Evolutionary conservation across 805 yeast genomes (phyloP).

Genomic region (Candida xiaguanensis): DNA sequence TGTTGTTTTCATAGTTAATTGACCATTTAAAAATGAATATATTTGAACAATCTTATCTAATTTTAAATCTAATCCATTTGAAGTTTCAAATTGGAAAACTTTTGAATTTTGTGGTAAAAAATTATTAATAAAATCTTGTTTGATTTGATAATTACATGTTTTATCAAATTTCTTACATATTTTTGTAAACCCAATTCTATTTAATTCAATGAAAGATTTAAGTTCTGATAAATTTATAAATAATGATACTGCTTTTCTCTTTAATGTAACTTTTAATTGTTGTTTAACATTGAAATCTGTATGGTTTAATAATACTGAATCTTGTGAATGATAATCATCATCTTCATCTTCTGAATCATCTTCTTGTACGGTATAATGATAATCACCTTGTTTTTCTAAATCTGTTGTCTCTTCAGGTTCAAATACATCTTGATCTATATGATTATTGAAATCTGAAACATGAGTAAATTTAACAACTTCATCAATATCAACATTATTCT

Average conservation of each 20-base stretch:
- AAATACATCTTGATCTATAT: conserved; percentile 8
- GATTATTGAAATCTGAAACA: conserved; percentile 16
- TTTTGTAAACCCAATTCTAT: conserved; percentile 84
- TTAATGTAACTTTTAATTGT: conserved; percentile 58
- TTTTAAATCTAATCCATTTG: conserved; percentile 40
- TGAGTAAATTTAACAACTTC: conserved; percentile 23
- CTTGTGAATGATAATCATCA: conserved; percentile 24
- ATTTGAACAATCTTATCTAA: conserved; percentile 51
- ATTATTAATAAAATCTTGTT: conserved; percentile 51
- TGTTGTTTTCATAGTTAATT: conserved; percentile 45
- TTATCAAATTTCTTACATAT: conserved; percentile 92
- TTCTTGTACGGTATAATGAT: conserved; percentile 22
- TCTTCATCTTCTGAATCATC: conserved; percentile 23
- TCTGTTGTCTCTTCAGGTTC: conserved; percentile 7
- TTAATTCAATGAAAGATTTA: conserved; percentile 77
- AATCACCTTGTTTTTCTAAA: conserved; percentile 26
- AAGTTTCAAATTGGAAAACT: conserved; percentile 46
- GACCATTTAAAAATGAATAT: conserved; percentile 46
- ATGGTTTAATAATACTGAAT: conserved; percentile 49
- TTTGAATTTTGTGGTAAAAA: conserved; percentile 46
- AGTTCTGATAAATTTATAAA: conserved; percentile 80
- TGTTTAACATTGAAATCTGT: conserved; percentile 47
- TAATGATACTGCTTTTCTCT: conserved; percentile 58
- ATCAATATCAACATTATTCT: conserved; percentile 23
- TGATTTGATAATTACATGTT: conserved; percentile 59